Evolutionary conservation across 2,329 filamentous ascomycete genomes (phyloP), one percentile per base, ranked within the genome.

Genomic region (Aureobasidium sp.): DNA sequence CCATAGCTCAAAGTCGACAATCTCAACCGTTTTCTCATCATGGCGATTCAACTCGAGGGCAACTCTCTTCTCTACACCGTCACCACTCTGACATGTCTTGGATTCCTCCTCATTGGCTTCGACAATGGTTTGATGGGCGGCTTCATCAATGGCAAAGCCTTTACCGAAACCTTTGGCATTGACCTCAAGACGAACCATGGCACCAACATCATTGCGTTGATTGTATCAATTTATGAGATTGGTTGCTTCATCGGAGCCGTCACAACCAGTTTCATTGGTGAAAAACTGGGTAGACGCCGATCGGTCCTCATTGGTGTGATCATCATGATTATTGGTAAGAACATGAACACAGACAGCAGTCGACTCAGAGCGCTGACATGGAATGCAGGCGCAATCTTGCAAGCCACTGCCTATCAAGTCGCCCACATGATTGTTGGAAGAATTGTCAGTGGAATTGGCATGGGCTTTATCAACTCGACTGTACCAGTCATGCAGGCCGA

Each of bases 181-280:
- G 76, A 78, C 8, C 68, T 67, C 22, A 68, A 77, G 1, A 71
- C 75, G 4, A 74, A 64, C 25, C 42, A 61, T 25, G 69, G 69
- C 22, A 69, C 68, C 12, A 65, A 70, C 55, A 65, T 80, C 69
- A 74, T 78, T 12, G 76, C 76, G 5, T 64, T 80, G 1, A 80
- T 81, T 37, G 78, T 80, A 2, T 77, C 78, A 14, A 80, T 80
- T 14, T 78, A 75, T 52, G 76, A 78, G 66, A 72, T 80, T 14
- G 78, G 79, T 3, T 77, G 74, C 62, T 74, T 81, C 62, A 56
- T 77, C 1, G 78, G 78, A 1, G 74, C 75, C n/a, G 65, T 75
- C 34, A 63, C 69, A 3, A 70, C 73, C 3, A 72, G 74, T 1
- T 70, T 78, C 48, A 71, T 77, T 51, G 78, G 78, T 22, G 79